Base-by-base conservation (phyloP, 805 yeast species). In the Yueomyces sinensis region DNA sequence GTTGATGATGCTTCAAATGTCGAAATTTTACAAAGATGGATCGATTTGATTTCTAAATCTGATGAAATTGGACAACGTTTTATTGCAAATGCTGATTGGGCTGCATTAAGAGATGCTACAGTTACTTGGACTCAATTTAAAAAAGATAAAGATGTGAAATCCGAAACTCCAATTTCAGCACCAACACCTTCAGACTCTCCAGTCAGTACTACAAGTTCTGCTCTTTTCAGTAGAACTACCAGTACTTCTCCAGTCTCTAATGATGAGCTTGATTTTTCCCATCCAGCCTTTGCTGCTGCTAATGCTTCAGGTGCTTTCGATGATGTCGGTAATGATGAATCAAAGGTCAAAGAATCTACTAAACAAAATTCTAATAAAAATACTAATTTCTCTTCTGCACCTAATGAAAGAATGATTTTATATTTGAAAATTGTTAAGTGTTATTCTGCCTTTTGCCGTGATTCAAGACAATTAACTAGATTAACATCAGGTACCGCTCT, bases 31-130 rank as follows among this genome's bases (percentile, higher is more conserved):
- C 41, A 50, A n/a, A 62, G 59, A 39, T 76, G 82, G 82, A 56
- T 62, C 38, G 66, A 67, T 30, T 53, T 68, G 24, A 50, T 74
- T 20, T 31, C 37, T 23, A 65, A 70, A 43, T 71, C 73, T 39
- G 68, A 66, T 17, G 50, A 52, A 27, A 63, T 62, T 35, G 72
- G 72, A 7, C 70, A 68, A 54, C 56, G 51, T 17, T 76, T 73
- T 51, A 74, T 80, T 45, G 83, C 86, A 4, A 74, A 72, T 52
- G 87, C 87, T 9, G 86, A 79, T 56, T 80, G 86, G 86, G 76
- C 82, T 18, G 78, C 86, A 3, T 54, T 80, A 35, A 71, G 86
- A 59, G 83, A 76, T 52, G 82, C 87, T 16, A 80, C 89, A 2
- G 39, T 52, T 6, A 39, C 45, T 3, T 47, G 48, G 47, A 34